phyloP scores from a whole-genome alignment of 129 eudicot genomes.

The Dittrichia graveolens region DNA sequence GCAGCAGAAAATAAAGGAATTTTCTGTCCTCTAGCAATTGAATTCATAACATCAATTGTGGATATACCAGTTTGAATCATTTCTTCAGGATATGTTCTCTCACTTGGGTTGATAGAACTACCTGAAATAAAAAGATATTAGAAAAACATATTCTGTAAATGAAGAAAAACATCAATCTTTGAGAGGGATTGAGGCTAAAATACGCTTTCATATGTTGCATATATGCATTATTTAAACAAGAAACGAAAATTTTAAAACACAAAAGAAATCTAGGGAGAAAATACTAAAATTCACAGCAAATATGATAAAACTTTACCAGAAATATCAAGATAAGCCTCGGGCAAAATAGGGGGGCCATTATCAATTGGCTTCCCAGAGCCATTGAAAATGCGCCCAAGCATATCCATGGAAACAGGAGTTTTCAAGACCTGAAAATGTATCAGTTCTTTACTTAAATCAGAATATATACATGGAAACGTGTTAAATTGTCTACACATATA shows the following conservation, averaged over 20 bases:
- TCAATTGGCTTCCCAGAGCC: constrained; percentile 99
- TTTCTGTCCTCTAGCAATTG: constrained; percentile 99
- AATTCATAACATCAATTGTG: constrained; percentile 98
- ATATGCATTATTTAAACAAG: not conserved
- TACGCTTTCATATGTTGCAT: not conserved
- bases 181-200: not conserved
- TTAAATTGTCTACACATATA: not conserved
- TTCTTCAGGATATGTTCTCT: constrained; percentile 98
- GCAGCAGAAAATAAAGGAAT: constrained; percentile 99
- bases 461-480: not conserved
- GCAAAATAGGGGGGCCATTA: constrained; percentile 97
- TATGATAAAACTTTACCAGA: constrained; percentile 56
- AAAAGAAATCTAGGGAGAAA: not conserved
- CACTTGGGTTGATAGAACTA: constrained; percentile 98
- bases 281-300: constrained; percentile 7
- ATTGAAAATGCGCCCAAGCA: constrained; percentile 98
- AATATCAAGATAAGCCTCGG: constrained; percentile 89
- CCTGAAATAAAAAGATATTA: constrained; percentile 48
- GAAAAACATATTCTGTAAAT: not conserved
- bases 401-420: constrained; percentile 96
- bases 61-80: constrained; percentile 99
- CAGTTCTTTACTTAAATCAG: not conserved
- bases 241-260: not conserved
- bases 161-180: not conserved
- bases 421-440: constrained; percentile 66